Evolutionary conservation across 768 basidiomycete species (phyloP), one percentile per base, ranked within the genome.

Genomic region (Coprinopsis cinerea): DNA sequence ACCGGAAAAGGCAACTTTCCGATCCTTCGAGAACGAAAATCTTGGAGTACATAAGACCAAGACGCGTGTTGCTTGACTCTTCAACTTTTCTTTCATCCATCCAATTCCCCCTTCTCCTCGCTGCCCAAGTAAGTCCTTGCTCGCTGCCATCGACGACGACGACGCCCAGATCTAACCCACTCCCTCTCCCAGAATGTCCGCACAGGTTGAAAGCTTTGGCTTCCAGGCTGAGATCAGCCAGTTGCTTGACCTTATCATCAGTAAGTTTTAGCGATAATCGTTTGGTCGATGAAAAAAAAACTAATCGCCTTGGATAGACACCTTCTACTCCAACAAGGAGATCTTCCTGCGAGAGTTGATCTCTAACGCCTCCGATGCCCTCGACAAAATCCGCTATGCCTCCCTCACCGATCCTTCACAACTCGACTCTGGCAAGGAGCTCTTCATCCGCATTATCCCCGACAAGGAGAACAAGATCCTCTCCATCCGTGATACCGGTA

Each of bases 241-340:
- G 74, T 79, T 97, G 61, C 81, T 98, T 57, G 95, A 98, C 78
- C 75, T 98, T 66, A 98, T 98, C 78, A 97, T 98, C 82, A 97
- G 89, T 92, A 63, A 52, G 88, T 47, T 39, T 53, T 49, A 27
- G 17, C 47, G 43, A 27, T 44, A 39, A 23, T 53, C 15, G 20
- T 36, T 18, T 22, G n/a, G 32, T 26, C 23, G 28, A 36, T 3
- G 15, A n/a, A n/a, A n/a, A n/a, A n/a, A n/a, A n/a, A 40, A 36
- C 27, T 44, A 51, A 49, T 47, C 57, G 44, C 30, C 18, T 43
- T 43, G 27, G 5, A 44, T 57, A 91, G 89, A 97, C 79, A 97
- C 95, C 55, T 98, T 98, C 85, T 99, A 98, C 84, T 96, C 93
- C 55, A 97, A 99, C 85, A 99, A 99, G 80, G 95, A 97, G 75